A percentile compares a stretch with the other conserved stretches of the same genome.
These are phyloP conservation scores for Calocybe gangraenosa DNA, from an alignment of 768 basidiomycete genomes.

Conservation along the genomic window DNA sequence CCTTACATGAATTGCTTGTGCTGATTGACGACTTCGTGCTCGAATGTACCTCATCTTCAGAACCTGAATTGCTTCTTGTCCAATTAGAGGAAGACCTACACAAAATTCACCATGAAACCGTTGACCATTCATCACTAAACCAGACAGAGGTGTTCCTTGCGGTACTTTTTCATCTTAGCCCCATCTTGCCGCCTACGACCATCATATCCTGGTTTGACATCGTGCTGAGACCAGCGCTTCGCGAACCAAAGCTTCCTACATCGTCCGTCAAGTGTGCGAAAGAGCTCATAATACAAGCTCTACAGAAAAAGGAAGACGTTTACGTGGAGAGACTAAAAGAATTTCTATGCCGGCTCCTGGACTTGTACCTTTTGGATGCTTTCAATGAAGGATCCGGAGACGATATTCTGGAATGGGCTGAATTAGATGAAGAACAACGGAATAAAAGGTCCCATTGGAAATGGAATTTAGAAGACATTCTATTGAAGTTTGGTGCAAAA, in stretches of 20 bases:
- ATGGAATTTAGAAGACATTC: conserved; percentile 69
- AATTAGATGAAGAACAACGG: conserved; percentile 57
- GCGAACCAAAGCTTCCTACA: conserved; percentile 65
- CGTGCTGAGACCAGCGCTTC: conserved; percentile 70
- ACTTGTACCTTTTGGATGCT: conserved; percentile 74
- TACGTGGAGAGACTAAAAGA: conserved; percentile 48
- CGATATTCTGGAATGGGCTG: conserved; percentile 74
- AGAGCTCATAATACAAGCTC: conserved; percentile 62
- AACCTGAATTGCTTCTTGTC: conserved; percentile 37
- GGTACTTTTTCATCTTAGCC: conserved; percentile 57
- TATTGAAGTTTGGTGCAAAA: conserved; percentile 61
- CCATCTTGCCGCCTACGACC: conserved; percentile 58
- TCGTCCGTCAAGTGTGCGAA: conserved; percentile 61
- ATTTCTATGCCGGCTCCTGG: conserved; percentile 66
- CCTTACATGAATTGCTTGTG: conserved; percentile 45
- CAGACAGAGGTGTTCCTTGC: conserved; percentile 68
- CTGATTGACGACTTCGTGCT: conserved; percentile 54
- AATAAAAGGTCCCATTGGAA: conserved; percentile 67
- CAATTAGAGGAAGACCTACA: conserved; percentile 69
- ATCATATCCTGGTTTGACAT: conserved; percentile 85
- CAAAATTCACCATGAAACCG: conserved; percentile 52
- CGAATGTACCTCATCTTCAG: conserved; percentile 43
- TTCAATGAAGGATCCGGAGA: conserved; percentile 70
- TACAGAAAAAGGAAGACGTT: conserved; percentile 45
- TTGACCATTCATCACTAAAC: conserved; percentile 57